Conservation (phyloP, 1,139 yeast genomes). For the Geotrichum fermentans region DNA sequence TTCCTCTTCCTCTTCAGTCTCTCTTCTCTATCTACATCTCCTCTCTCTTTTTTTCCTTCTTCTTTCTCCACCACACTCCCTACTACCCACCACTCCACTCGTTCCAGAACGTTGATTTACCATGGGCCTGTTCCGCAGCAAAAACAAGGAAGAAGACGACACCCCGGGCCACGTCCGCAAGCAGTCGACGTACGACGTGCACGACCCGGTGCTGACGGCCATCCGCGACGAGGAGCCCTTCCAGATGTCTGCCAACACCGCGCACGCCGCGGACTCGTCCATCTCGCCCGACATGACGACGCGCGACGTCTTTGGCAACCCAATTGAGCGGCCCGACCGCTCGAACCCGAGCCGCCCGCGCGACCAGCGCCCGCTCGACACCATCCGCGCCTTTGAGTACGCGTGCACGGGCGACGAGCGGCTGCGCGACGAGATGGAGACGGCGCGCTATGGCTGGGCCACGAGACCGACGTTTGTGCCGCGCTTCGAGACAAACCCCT, state of each 20-base stretch:
- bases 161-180: conserved; percentile 21
- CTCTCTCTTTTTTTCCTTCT: no score
- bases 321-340: conserved; percentile 69
- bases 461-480: conserved; percentile 54
- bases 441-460: conserved; percentile 74
- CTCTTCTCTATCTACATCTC: no score
- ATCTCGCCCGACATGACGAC: conserved; percentile 42
- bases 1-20: no score
- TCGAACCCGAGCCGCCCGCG: conserved; percentile 92
- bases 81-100: no score
- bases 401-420: conserved; percentile 82
- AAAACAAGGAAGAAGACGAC: conserved; percentile 21
- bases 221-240: conserved; percentile 95
- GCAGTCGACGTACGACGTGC: conserved; percentile 43
- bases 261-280: conserved; percentile 37
- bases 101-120: no score
- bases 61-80: no score
- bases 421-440: conserved; percentile 75
- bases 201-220: conserved; percentile 85
- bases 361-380: conserved; percentile 93
- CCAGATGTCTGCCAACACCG: conserved; percentile 43
- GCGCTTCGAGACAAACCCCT: conserved; percentile 38
- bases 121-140: conserved; percentile 27
- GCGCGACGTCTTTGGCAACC: conserved; percentile 80
- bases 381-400: conserved; percentile 87